Base-by-base conservation (phyloP, 805 yeast genomes). In the Cephaloascus fragrans region DNA sequence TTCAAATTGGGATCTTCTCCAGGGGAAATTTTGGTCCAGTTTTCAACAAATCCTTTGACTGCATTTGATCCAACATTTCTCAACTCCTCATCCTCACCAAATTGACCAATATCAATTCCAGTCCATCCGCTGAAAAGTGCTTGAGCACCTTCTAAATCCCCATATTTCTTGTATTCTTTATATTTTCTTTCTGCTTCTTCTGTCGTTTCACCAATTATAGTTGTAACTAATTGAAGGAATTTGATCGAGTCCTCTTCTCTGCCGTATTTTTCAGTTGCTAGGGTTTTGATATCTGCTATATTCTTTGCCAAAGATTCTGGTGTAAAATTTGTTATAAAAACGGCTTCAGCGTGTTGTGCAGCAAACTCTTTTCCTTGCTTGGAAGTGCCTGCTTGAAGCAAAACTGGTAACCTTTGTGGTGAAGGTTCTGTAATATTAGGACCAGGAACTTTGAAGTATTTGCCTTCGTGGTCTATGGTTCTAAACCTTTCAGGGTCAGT, bases 321-420 rank as follows among this genome's bases (percentile, higher is more conserved):
- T 3, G 60, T 51, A 29, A 53, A 48, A 3, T 60, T 61, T n/a
- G 60, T 53, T n/a, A 61, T 51, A 42, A 68, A 68, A 3, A 65
- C 59, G 12, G 57, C 61, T 44, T 68, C 73, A 1, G 71, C 72
- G 45, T 62, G 56, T 41, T 58, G 57, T 5, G 73, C 69, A 3
- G 69, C 73, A 41, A 64, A 54, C 14, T 63, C 62, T 28, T 54
- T 52, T 6, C 73, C 73, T 17, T 52, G 53, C 9, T 58, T 48
- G 5, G 73, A 67, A 18, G 66, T 51, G 3, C 73, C 73, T 3
- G 73, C 73, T 47, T 67, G 71, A 32, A 67, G 53, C 31, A 68
- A 47, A 8, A 68, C 62, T 2, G 73, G 73, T 5, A 69, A 47
- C 39, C 70, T 54, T 41, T 67, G 73, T 2, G 67, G 69, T 8